These are phyloP conservation scores for Athelia sp. DNA, from an alignment of 1,284 basidiomycete genomes.

Conservation along the genomic window DNA sequence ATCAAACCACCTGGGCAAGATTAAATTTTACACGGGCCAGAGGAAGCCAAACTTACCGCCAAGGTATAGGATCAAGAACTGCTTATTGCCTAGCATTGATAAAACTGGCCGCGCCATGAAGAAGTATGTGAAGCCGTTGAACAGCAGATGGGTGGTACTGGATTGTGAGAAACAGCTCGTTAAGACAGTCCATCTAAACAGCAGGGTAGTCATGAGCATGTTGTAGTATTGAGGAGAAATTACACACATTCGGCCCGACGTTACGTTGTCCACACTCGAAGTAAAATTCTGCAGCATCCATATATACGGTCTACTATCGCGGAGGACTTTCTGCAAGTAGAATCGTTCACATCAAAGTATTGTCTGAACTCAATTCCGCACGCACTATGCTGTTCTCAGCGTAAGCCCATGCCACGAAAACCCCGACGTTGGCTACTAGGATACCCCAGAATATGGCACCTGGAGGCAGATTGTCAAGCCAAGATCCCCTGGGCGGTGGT, in stretches of 20 bases:
- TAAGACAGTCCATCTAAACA: constrained; percentile 72
- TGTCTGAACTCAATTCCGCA: constrained; percentile 3
- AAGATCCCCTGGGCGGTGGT: constrained; percentile 5
- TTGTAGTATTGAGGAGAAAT: neutral
- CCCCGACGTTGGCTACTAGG: constrained; percentile 38
- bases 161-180: constrained; percentile 76
- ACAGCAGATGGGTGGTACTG: constrained; percentile 56
- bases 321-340: neutral
- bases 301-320: neutral
- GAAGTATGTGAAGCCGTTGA: constrained; percentile 79
- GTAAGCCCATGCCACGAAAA: constrained; percentile 38
- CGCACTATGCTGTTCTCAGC: constrained; percentile 34
- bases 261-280: constrained; percentile 58
- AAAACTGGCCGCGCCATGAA: constrained; percentile 76
- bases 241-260: constrained; percentile 64
- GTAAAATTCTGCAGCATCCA: constrained; percentile 58
- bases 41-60: constrained; percentile 42
- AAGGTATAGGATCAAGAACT: constrained; percentile 76
- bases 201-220: constrained; percentile 2
- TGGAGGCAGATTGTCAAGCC: constrained; percentile 33
- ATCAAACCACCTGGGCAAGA: constrained; percentile 51
- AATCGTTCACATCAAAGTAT: neutral
- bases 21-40: neutral
- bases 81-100: constrained; percentile 60
- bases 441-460: constrained; percentile 38